Evolutionary conservation across 176 grass and related monocot species (phyloP).

Genomic region (Bothriochloa decipiens): DNA sequence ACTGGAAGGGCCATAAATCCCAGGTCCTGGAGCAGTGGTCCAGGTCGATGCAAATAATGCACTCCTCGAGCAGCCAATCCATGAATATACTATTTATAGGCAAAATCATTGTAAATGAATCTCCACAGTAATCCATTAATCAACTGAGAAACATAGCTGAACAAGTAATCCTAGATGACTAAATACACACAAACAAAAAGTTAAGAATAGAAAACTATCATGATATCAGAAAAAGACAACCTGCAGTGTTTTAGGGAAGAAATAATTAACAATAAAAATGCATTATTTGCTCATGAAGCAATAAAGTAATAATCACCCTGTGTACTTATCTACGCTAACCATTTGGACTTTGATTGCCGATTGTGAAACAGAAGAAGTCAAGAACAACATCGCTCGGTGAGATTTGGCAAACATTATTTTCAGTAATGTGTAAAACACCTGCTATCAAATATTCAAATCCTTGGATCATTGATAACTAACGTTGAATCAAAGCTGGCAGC

Average conservation of each 20-base stretch:
- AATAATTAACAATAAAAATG: background rate
- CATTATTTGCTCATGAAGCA: background rate
- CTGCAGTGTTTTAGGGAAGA: background rate
- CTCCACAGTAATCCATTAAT: slow-evolving; percentile 52
- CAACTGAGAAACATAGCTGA: slow-evolving; percentile 43
- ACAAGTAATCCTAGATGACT: slow-evolving; percentile 37
- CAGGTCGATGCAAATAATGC: slow-evolving; percentile 94
- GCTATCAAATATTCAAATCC: background rate
- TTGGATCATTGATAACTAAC: slow-evolving; percentile 6
- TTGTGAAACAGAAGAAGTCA: background rate
- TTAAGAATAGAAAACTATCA: slow-evolving; percentile 1
- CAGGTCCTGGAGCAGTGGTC: slow-evolving; percentile 87
- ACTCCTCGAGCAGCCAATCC: slow-evolving; percentile 96
- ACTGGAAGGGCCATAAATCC: slow-evolving; percentile 97
- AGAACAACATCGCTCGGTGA: background rate
- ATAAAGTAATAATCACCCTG: background rate
- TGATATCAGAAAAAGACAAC: slow-evolving; percentile 5
- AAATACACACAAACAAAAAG: slow-evolving; percentile 13
- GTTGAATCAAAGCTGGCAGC: background rate
- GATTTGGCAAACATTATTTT: background rate
- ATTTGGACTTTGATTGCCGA: background rate
- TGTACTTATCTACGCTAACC: background rate
- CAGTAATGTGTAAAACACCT: background rate
- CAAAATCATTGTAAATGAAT: slow-evolving; percentile 58
- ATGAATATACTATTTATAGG: slow-evolving; percentile 85